Conservation (phyloP, 179 eudicot genomes). For the Beta lomatogona region DNA sequence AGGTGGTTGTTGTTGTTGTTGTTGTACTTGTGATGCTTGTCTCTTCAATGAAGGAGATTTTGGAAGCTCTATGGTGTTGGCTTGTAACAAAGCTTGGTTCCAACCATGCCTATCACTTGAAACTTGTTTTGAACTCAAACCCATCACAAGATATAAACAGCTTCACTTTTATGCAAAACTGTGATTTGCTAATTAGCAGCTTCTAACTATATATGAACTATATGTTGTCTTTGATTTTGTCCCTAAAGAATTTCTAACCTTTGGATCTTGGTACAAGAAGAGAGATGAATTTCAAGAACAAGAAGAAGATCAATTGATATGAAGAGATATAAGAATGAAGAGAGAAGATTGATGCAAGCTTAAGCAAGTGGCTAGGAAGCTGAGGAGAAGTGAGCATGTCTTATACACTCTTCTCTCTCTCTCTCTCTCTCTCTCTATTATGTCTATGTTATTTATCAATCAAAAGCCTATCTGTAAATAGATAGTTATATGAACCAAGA, state of each 20-base stretch:
- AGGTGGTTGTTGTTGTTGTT: constrained; percentile 22
- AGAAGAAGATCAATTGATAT: constrained; percentile 20
- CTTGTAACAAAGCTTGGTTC: constrained; percentile 43
- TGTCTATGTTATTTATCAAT: constrained; percentile 23
- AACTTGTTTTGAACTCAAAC: constrained; percentile 61
- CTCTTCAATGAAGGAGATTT: constrained; percentile 26
- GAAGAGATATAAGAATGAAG: constrained; percentile 33
- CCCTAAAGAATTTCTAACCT: constrained; percentile 17
- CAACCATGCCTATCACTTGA: constrained; percentile 54
- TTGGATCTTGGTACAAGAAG: constrained; percentile 28
- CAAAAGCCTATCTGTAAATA: constrained; percentile 37
- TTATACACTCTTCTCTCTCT: constrained; percentile 30
- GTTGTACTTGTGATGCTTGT: constrained; percentile 17
- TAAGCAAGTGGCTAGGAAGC: constrained; percentile 43
- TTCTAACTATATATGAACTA: background rate
- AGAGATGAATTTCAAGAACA: constrained; percentile 20
- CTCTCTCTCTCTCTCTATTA: constrained; percentile 21
- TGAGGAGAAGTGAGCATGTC: constrained; percentile 50
- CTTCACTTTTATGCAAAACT: background rate
- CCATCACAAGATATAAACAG: constrained; percentile 34
- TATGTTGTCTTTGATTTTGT: background rate
- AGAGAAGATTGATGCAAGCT: constrained; percentile 17
- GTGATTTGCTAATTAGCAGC: background rate
- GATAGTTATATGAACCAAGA: constrained; percentile 34
- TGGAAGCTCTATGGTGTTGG: constrained; percentile 29